These are phyloP conservation scores for Hyphopichia burtonii DNA, from an alignment of 1,139 yeast species.

Conservation along the genomic window DNA sequence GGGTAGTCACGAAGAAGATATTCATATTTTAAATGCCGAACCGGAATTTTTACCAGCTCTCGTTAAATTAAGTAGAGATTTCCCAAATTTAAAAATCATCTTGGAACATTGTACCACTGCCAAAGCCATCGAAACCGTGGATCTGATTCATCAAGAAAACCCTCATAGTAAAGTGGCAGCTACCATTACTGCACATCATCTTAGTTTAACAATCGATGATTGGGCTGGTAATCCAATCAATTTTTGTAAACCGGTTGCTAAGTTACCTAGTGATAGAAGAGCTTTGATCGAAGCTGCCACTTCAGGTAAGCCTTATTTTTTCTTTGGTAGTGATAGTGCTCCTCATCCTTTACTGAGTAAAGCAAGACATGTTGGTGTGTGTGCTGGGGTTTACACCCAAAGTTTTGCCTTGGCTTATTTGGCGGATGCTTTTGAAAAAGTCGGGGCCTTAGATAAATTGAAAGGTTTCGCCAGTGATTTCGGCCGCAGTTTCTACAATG, in stretches of 20 bases:
- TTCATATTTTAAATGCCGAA: conserved; percentile 93
- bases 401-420: conserved; percentile 77
- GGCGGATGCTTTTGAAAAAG: conserved; percentile 79
- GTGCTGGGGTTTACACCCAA: conserved; percentile 97
- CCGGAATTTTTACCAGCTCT: conserved; percentile 91
- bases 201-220: conserved; percentile 80
- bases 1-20: conserved; percentile 51
- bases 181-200: conserved; percentile 93
- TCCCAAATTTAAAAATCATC: conserved; percentile 84
- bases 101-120: conserved; percentile 94
- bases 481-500: conserved; percentile 70
- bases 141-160: conserved; percentile 58
- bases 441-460: conserved; percentile 61
- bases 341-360: conserved; percentile 88
- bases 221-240: conserved; percentile 98
- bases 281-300: conserved; percentile 87
- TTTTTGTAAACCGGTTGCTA: conserved; percentile 97
- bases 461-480: conserved; percentile 72
- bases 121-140: conserved; percentile 79
- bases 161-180: conserved; percentile 70
- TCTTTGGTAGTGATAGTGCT: conserved; percentile 97
- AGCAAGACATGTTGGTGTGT: conserved; percentile 76
- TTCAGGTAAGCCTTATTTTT: conserved; percentile 88
- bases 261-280: conserved; percentile 77
- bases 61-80: conserved; percentile 69